Base-by-base conservation (phyloP, 768 basidiomycete genomes). In the Cubamyces sp. region DNA sequence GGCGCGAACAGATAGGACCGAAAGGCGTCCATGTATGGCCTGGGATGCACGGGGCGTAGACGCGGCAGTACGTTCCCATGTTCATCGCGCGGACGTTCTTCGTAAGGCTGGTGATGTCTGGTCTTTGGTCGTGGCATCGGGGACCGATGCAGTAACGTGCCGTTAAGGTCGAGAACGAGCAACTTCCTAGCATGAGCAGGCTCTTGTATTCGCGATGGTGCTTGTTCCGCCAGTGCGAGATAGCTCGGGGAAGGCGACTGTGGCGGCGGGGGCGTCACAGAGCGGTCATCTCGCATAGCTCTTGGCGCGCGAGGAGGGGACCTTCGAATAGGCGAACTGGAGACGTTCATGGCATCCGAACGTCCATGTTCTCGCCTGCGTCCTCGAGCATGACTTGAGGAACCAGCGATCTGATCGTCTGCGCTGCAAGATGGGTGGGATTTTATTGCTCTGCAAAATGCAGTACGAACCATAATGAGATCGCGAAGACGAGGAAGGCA, bases 131-230 rank as follows among this genome's bases (percentile, higher is more conserved):
- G 55, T 19, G 30, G 30, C 0, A 53, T 30, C 0, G 80, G 74
- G 5, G 85, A 79, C 30, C 90, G 87, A 30, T 84, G 77, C 25
- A 92, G 79, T 16, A 92, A 81, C 0, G 89, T 86, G 15, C 91
- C 91, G 65, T 92, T 91, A 26, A 91, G 77, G 70, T 93, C 91
- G 7, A 93, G 80, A 5, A 92, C 79, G 51, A 92, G 79, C 1
- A 92, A 81, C 69, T 92, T 92, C 23, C 87, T 81, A 5, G 71
- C 66, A 16, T 61, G 50, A 3, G 70, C 19, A 0, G 77, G 74
- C 6, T 74, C 67, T 0, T 63, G 26, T 37, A 78, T 57, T 0
- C 58, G 30, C 16, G 63, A 37, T 0, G 81, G 78, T 1, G 73
- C 64, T 30, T 67, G 39, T 7, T 65, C 56, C 9, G 79, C 68